phyloP scores from a whole-genome alignment of 345 rosid species.

The Citrus medica region DNA sequence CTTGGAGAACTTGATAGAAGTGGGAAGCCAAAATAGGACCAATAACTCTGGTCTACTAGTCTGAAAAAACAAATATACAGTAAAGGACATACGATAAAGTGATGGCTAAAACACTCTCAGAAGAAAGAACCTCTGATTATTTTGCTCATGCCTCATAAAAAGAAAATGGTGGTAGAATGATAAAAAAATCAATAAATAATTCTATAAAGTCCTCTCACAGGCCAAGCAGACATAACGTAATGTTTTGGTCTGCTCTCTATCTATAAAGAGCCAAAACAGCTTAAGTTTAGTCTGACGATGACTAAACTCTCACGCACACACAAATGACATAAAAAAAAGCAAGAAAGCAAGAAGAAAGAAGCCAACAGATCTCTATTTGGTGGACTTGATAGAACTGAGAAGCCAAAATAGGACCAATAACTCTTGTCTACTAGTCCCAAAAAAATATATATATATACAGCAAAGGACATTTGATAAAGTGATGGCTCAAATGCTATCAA shows the following conservation, averaged over 20 bases:
- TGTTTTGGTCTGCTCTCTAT: no score
- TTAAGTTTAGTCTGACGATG: no score
- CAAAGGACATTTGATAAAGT: conserved; percentile 15
- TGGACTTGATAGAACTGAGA: neutral
- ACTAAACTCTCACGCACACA: neutral
- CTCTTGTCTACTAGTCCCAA: conserved; percentile 12
- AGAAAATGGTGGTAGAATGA: no score
- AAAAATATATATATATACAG: neutral
- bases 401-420: conserved; percentile 19
- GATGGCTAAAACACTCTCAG: conserved; percentile 5
- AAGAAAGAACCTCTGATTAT: conserved; percentile 3
- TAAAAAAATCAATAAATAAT: no score
- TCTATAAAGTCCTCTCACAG: no score
- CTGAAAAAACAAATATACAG: conserved; percentile 5
- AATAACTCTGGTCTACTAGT: conserved; percentile 6
- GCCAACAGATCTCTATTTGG: neutral
- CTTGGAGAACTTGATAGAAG: neutral
- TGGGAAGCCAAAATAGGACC: conserved; percentile 19
- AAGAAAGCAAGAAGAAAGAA: neutral
- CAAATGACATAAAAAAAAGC: neutral
- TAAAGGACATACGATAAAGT: conserved; percentile 16
- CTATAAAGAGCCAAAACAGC: no score
- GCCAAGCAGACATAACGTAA: no score
- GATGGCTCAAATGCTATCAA: conserved; percentile 6
- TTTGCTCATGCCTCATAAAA: neutral